Percentiles rank a stretch among this genome's conserved stretches.
phyloP scores from a whole-genome alignment of 768 basidiomycete genomes.

The Tylopilus sp. region DNA sequence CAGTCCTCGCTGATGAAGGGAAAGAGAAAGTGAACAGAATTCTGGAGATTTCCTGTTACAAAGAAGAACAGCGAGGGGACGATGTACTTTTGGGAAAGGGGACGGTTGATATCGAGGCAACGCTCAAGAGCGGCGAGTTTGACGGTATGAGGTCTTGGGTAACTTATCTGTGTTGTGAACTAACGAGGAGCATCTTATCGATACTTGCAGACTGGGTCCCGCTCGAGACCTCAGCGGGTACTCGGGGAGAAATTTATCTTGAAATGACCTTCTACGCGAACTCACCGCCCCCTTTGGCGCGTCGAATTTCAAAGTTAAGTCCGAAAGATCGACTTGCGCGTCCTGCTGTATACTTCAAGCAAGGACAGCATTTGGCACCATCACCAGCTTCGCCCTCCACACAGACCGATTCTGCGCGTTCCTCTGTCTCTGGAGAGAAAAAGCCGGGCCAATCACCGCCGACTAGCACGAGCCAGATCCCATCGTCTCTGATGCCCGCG shows the following conservation, averaged over 20 bases:
- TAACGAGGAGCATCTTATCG: slow-evolving; percentile 2
- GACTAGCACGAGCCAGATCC: slow-evolving; percentile 9
- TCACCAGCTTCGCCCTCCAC: slow-evolving; percentile 14
- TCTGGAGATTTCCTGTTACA: slow-evolving; percentile 74
- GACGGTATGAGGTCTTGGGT: slow-evolving; percentile 62
- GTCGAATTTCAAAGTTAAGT: slow-evolving; percentile 52
- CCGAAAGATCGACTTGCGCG: slow-evolving; percentile 50
- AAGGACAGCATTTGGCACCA: slow-evolving; percentile 20
- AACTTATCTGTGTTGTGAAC: not conserved
- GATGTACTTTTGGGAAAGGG: slow-evolving; percentile 76
- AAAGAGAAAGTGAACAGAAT: slow-evolving; percentile 46
- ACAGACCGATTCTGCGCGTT: slow-evolving; percentile 7
- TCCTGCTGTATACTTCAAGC: slow-evolving; percentile 28
- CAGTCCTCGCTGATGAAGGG: slow-evolving; percentile 57
- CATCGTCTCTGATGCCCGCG: slow-evolving; percentile 25
- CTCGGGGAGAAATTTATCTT: slow-evolving; percentile 83
- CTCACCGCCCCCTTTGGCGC: slow-evolving; percentile 49
- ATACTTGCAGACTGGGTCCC: slow-evolving; percentile 61
- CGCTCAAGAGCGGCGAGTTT: slow-evolving; percentile 82
- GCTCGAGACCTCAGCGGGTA: slow-evolving; percentile 54
- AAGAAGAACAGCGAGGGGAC: slow-evolving; percentile 69
- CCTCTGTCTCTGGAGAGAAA: slow-evolving; percentile 8
- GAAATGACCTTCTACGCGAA: slow-evolving; percentile 93
- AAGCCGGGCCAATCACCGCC: slow-evolving; percentile 5
- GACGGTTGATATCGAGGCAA: slow-evolving; percentile 71